Base-by-base conservation (phyloP, 2,329 filamentous ascomycete genomes). In the Macroventuria anomochaeta region DNA sequence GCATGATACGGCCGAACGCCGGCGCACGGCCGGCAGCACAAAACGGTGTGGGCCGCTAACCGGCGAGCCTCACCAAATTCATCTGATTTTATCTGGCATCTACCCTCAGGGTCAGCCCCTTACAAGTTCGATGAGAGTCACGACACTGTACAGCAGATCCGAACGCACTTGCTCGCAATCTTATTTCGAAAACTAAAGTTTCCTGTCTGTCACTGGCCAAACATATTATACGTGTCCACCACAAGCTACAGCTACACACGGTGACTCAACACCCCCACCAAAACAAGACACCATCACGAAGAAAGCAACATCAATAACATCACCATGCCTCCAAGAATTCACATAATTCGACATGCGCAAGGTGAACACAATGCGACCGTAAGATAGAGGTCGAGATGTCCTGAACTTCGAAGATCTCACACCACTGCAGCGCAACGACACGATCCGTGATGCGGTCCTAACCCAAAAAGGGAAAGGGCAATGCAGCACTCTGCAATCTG, bases 391-490 rank as follows among this genome's bases (percentile, higher is more conserved):
- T 12, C 10, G 25, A 26, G n/a, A 26, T n/a, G 17, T 13, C 26
- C 31, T 18, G 10, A 11, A 29, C 15, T 7, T 5, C 20, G 7
- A 33, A 28, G 17, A 37, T 26, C 47, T 53, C 33, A 59, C 41
- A 33, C 83, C 95, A 68, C 80, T 68, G 59, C 67, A 79, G 21
- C 87, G 83, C 58, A 91, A 93, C 76, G 88, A 93, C 70, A 69
- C 77, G 56, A 79, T 96, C 33, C 86, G 73, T n/a, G 93, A 97
- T 69, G 92, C 93, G 1, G 79, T 85, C 54, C 83, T 96, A 47
- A 96, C 93, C 1, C 79, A 84, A 0, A 80, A 87, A n/a, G 93
- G 93, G 64, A 81, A 87, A 70, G 68, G 85, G 57, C 91, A 97
- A 81, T 96, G 91, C 77, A 77, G 75, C 21, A 72, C 75, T 13